Base-by-base conservation (phyloP, 768 basidiomycete genomes). In the Boletus rufocinnamomeus region DNA sequence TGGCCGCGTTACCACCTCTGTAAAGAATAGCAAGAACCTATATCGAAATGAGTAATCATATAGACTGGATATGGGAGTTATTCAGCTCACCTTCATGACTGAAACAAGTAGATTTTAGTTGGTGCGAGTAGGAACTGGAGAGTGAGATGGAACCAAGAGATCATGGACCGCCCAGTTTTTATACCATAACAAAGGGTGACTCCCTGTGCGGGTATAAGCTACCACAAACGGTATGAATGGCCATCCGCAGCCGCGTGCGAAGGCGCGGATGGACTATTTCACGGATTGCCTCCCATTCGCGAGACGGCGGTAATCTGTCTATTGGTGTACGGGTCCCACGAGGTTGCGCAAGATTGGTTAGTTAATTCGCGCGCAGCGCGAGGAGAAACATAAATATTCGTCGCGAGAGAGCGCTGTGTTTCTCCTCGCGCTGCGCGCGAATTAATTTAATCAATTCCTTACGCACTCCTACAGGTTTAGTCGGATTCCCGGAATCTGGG, bases 21-120 rank as follows among this genome's bases (percentile, higher is more conserved):
- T 89, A 91, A 49, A 91, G 80, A 66, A 91, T 85, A 68, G 87
- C 87, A 48, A 92, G 81, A 66, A 91, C 75, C 87, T 91, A 49
- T 10, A 40, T 35, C 28, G 23, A 45, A 17, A 45, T 62, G 16
- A 62, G 59, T 40, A 50, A 50, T 43, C 46, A 21, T 23, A 21
- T 37, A 19, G 27, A 4, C 23, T 10, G 5, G 40, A 45, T 23
- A 47, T 25, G 17, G 41, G 51, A 25, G 5, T 30, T 11, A 13
- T 37, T 27, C 21, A 35, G 32, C 27, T 37, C 52, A 79, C 81
- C 80, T 82, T 82, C 81, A 82, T 82, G 62, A 35, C 69, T 58
- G 30, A 43, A 52, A 47, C 7, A 6, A 60, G 32, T 28, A 30
- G 16, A 21, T 48, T 46, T 56, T 44, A 16, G 47, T 44, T 32